Evolutionary conservation across 2,329 filamentous ascomycete genomes (phyloP).

Genomic region (Verticillium klebahnii): DNA sequence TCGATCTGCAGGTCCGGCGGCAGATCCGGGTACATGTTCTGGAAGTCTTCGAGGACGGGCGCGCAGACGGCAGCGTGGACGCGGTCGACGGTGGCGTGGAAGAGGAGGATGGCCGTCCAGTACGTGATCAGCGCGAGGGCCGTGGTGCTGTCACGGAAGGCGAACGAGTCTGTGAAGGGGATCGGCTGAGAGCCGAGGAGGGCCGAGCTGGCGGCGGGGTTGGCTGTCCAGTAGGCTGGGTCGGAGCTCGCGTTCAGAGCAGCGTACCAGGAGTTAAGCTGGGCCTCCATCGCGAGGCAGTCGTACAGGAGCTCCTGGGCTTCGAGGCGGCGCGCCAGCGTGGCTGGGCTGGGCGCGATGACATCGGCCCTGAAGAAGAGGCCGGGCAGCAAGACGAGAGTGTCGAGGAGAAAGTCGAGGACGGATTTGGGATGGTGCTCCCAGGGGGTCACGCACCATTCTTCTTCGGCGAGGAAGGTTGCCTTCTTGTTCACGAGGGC

Average conservation of each 20-base stretch:
- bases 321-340: slow-evolving; percentile 34
- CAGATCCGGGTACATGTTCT: slow-evolving; percentile 32
- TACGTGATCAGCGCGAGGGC: slow-evolving; percentile 48
- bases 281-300: slow-evolving; percentile 41
- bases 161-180: slow-evolving; percentile 40
- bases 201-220: slow-evolving; percentile 17
- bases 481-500: slow-evolving; percentile 44
- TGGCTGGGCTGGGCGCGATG: slow-evolving; percentile 32
- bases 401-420: slow-evolving; percentile 49
- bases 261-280: slow-evolving; percentile 43
- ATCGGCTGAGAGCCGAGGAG: slow-evolving; percentile 21
- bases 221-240: slow-evolving; percentile 35
- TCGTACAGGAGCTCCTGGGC: slow-evolving; percentile 43
- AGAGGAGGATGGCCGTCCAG: slow-evolving; percentile 45
- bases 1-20: slow-evolving; percentile 35
- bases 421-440: slow-evolving; percentile 43
- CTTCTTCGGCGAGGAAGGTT: slow-evolving; percentile 45
- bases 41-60: slow-evolving; percentile 34
- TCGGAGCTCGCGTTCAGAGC: slow-evolving; percentile 20
- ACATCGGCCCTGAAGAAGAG: slow-evolving; percentile 42
- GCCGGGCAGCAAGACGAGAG: slow-evolving; percentile 40
- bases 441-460: slow-evolving; percentile 51
- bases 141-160: slow-evolving; percentile 38
- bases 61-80: slow-evolving; percentile 41
- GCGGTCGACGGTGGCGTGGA: slow-evolving; percentile 42